Percentiles rank a stretch among this genome's conserved stretches.
Conservation (phyloP, 495 filamentous ascomycete species). For the Podospora anserina region DNA sequence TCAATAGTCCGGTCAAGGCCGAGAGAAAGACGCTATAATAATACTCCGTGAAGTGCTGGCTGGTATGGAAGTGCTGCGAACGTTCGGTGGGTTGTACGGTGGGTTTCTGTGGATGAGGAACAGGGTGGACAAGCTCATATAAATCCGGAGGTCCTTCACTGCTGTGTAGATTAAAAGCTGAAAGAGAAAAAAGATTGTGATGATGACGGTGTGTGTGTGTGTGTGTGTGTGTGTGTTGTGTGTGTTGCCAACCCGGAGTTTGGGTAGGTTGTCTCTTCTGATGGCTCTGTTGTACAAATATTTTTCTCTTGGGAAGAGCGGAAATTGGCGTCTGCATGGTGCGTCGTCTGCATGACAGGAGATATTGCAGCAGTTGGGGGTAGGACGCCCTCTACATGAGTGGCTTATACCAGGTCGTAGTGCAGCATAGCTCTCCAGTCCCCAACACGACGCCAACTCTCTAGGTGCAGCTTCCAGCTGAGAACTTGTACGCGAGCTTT, state of each 20-base stretch:
- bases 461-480: background rate
- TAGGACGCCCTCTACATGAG: too few relatives aligned
- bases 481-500: background rate
- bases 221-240: background rate
- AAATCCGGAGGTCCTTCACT: background rate
- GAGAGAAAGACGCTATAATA: too few relatives aligned
- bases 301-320: background rate
- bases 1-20: background rate
- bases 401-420: too few relatives aligned
- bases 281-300: background rate
- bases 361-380: background rate
- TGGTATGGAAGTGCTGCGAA: too few relatives aligned
- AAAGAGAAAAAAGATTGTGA: background rate
- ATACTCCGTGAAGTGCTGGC: too few relatives aligned
- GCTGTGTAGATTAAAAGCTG: background rate
- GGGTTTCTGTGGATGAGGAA: background rate
- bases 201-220: background rate
- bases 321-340: background rate
- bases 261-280: background rate
- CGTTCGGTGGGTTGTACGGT: background rate
- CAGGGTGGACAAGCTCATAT: background rate
- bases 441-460: background rate
- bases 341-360: background rate
- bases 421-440: background rate
- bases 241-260: background rate